Percentiles rank a stretch among this genome's conserved stretches.
Conservation (phyloP, 2,329 filamentous ascomycete species). For the Graphilbum sp. region DNA sequence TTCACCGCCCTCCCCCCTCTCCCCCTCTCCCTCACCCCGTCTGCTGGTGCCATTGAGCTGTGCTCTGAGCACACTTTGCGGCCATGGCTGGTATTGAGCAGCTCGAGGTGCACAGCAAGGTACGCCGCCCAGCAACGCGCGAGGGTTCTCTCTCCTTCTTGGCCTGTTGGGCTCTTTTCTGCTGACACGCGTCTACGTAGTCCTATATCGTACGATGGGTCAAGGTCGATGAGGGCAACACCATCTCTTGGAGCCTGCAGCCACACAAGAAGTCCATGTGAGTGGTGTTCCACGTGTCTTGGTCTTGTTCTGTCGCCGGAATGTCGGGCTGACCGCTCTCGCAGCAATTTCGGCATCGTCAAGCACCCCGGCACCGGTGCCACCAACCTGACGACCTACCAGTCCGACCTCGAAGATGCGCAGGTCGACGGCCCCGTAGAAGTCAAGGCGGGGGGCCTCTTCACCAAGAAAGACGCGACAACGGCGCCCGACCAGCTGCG, state of each 20-base stretch:
- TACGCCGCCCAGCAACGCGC: slow-evolving; percentile 16
- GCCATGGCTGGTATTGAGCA: slow-evolving; percentile 88
- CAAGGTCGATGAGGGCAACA: slow-evolving; percentile 74
- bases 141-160: neutral
- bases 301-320: too few relatives aligned
- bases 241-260: slow-evolving; percentile 94
- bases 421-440: slow-evolving; percentile 26
- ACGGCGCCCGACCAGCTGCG: slow-evolving; percentile 47
- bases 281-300: too few relatives aligned
- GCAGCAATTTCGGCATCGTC: slow-evolving; percentile 86
- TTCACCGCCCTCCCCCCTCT: too few relatives aligned
- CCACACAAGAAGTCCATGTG: slow-evolving; percentile 95
- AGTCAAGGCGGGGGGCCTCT: slow-evolving; percentile 26
- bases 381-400: slow-evolving; percentile 28
- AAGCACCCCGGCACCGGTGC: slow-evolving; percentile 73
- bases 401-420: slow-evolving; percentile 25
- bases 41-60: too few relatives aligned
- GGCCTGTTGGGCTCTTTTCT: neutral
- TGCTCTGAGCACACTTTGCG: too few relatives aligned
- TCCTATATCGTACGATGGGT: slow-evolving; percentile 98
- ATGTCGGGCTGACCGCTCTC: neutral
- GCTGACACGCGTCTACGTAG: slow-evolving; percentile 26
- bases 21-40: too few relatives aligned
- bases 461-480: slow-evolving; percentile 38
- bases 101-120: slow-evolving; percentile 94